Evolutionary conservation across 1,284 basidiomycete genomes (phyloP).

Genomic region (Pulveroboletus sp.): DNA sequence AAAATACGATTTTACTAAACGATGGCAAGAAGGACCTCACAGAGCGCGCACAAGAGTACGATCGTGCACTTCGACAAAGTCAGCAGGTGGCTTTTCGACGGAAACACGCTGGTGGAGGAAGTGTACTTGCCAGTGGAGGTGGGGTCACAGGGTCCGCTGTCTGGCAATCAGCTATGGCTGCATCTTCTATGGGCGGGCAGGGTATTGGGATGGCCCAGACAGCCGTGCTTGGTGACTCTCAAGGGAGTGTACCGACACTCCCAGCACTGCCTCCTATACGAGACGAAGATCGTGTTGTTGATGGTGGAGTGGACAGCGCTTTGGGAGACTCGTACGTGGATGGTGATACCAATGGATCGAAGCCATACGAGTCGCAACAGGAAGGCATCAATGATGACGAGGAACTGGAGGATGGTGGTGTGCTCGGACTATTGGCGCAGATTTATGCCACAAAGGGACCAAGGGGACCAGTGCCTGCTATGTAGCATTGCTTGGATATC

Average conservation of each 20-base stretch:
- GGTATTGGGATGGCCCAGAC: constrained; percentile 58
- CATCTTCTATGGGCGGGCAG: constrained; percentile 26
- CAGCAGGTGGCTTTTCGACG: constrained; percentile 54
- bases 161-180: constrained; percentile 32
- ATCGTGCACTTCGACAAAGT: constrained; percentile 71
- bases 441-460: constrained; percentile 69
- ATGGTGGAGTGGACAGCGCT: constrained; percentile 58
- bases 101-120: constrained; percentile 42
- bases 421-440: constrained; percentile 73
- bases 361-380: constrained; percentile 42
- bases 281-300: constrained; percentile 49
- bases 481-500: constrained; percentile 32
- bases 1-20: constrained; percentile 33
- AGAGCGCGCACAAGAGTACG: constrained; percentile 69
- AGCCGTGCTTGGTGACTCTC: constrained; percentile 70
- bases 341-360: constrained; percentile 46
- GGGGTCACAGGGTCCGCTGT: constrained; percentile 21
- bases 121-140: constrained; percentile 37
- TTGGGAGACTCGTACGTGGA: constrained; percentile 73
- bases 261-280: constrained; percentile 32
- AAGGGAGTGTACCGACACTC: constrained; percentile 45
- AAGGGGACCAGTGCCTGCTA: constrained; percentile 49
- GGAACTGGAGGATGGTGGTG: constrained; percentile 63
- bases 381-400: constrained; percentile 60
- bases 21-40: constrained; percentile 42